phyloP scores from a whole-genome alignment of 1,139 yeast species.

The Sugiyamaella neomexicana region DNA sequence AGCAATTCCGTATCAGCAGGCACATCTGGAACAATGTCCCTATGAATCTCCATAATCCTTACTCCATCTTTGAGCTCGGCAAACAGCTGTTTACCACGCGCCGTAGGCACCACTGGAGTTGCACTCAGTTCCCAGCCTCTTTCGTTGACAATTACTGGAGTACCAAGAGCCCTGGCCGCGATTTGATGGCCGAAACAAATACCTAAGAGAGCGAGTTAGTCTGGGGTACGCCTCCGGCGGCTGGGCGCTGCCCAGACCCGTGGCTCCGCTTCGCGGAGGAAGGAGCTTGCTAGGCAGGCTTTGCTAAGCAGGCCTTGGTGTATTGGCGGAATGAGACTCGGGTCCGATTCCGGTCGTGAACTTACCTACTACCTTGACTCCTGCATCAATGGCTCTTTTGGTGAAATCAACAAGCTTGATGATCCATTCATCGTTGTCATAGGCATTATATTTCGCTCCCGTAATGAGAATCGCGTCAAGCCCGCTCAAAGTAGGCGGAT shows the following conservation, averaged over 20 bases:
- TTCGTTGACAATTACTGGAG: slow-evolving; percentile 55
- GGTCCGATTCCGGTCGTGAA: too few species aligned
- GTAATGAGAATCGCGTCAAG: slow-evolving; percentile 56
- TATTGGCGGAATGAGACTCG: too few species aligned
- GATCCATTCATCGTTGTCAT: slow-evolving; percentile 58
- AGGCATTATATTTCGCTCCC: slow-evolving; percentile 66
- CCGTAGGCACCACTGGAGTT: slow-evolving; percentile 51
- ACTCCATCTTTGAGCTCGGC: slow-evolving; percentile 37
- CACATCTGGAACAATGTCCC: slow-evolving; percentile 60
- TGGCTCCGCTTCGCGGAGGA: not conserved
- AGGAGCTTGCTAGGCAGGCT: too few species aligned
- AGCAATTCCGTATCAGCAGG: slow-evolving; percentile 44
- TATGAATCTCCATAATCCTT: slow-evolving; percentile 64
- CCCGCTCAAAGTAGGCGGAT: slow-evolving; percentile 43
- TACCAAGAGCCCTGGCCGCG: slow-evolving; percentile 64
- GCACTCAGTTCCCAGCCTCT: slow-evolving; percentile 77
- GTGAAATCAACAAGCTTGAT: slow-evolving; percentile 47
- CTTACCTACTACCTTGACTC: slow-evolving; percentile 37
- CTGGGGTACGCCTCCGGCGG: slow-evolving; percentile 25
- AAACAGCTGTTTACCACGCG: slow-evolving; percentile 40
- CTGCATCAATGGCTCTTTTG: slow-evolving; percentile 25
- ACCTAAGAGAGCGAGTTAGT: slow-evolving; percentile 44
- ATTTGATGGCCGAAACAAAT: slow-evolving; percentile 90
- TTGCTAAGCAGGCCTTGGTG: too few species aligned
- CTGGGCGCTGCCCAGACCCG: not conserved